phyloP scores from a whole-genome alignment of 2,329 filamentous ascomycete species.

The Calonectria leucothoes region DNA sequence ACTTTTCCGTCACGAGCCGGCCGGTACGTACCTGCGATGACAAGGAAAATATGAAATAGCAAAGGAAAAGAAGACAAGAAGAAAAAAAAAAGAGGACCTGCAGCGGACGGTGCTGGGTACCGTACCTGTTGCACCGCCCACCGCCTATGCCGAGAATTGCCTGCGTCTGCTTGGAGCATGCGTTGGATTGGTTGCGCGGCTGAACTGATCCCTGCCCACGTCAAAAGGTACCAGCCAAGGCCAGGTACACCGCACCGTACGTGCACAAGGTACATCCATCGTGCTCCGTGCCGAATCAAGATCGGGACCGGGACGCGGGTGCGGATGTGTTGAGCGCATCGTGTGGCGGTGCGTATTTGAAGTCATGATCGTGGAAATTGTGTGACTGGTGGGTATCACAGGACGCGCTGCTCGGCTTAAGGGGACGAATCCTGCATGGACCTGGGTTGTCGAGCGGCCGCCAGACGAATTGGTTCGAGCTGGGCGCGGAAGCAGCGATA shows the following conservation, averaged over 20 bases:
- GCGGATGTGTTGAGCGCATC: constrained; percentile 23
- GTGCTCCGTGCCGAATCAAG: constrained; percentile 4
- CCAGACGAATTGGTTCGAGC: constrained; percentile 21
- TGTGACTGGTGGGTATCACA: constrained; percentile 9
- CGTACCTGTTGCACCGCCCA: constrained; percentile 19
- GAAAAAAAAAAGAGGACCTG: constrained; percentile 17
- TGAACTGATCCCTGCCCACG: constrained; percentile 32
- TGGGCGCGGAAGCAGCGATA: constrained; percentile 17
- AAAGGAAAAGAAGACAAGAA: background rate
- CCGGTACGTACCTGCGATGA: constrained; percentile 21
- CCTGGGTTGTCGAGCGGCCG: constrained; percentile 1
- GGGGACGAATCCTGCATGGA: constrained; percentile 15
- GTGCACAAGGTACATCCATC: constrained; percentile 3
- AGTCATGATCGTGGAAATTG: constrained; percentile 19
- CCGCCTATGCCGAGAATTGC: constrained; percentile 40
- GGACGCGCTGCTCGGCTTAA: constrained; percentile 2
- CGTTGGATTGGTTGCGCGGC: constrained; percentile 21
- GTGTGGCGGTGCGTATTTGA: constrained; percentile 36
- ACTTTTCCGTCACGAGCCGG: constrained; percentile 11
- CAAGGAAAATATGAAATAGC: constrained; percentile 8
- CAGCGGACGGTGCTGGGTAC: background rate
- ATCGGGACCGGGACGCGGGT: constrained; percentile 32
- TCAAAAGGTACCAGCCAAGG: background rate
- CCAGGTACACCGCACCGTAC: constrained; percentile 5
- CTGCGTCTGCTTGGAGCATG: constrained; percentile 13